Evolutionary conservation across 2,329 filamentous ascomycete genomes (phyloP), one percentile per base, ranked within the genome.

Genomic region (Epichloe elymi): DNA sequence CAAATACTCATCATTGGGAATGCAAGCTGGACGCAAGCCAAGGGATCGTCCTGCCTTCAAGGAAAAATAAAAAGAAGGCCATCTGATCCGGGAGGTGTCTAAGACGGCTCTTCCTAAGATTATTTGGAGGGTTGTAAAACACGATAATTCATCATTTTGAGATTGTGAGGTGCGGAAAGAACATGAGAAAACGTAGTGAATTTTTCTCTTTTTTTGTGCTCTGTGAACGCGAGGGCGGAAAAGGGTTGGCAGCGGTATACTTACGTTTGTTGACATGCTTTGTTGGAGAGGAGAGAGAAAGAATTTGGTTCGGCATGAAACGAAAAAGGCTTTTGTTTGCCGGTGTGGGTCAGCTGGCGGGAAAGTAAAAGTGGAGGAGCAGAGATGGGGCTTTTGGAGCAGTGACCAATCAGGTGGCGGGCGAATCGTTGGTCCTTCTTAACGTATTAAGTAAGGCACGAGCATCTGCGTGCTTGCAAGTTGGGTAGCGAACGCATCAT

Each of bases 81-180:
- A 20, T 51, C 52, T 48, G 36, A 49, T 50, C 59, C 58, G 60
- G 52, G 57, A 60, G 62, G 59, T 56, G 69, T 71, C 69, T 71
- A 61, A 71, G 67, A 71, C 69, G 69, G 69, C 69, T 71, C 69
- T 71, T 71, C 69, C 69, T 71, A 67, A 63, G 60, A 63, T 57
- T 51, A 57, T 54, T 59, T 59, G 56, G 55, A 61, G 68, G 67
- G 67, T 67, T 67, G 60, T 52, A 38, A 67, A 64, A 60, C 55
- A 63, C 60, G 59, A 60, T 56, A 61, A 61, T 59, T 69, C 69
- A 71, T 71, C 69, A 71, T 70, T 57, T 60, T 14, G 53, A 52
- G 60, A 52, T 52, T 51, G 46, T 38, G 19, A 17, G 26, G 47
- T 14, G 12, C 1, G 19, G 3, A n/a, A 14, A 8, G 15, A 14